Evolutionary conservation across 2,329 filamentous ascomycete genomes (phyloP).

Genomic region (Sarocladium oryzae): DNA sequence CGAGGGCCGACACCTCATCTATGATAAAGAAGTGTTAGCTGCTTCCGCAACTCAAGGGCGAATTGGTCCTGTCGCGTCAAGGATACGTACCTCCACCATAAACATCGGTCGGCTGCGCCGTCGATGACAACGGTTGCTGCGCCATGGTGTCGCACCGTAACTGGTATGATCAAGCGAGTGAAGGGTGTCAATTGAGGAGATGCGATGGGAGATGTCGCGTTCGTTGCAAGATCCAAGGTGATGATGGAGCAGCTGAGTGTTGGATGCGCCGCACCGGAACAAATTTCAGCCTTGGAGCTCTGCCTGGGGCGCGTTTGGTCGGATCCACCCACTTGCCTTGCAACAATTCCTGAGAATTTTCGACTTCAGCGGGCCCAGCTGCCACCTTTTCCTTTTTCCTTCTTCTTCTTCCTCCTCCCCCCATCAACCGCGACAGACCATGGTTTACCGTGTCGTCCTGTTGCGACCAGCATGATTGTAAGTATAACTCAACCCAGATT

Average conservation of each 20-base stretch:
- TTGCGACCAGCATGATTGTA: constrained; percentile 30
- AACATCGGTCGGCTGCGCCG: constrained; percentile 54
- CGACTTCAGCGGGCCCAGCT: no score
- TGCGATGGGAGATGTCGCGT: constrained; percentile 15
- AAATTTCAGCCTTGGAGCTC: constrained; percentile 24
- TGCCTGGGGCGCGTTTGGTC: not conserved
- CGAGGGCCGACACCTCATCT: constrained; percentile 97
- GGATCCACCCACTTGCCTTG: not conserved
- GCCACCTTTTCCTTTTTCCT: no score
- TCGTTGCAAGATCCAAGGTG: constrained; percentile 6
- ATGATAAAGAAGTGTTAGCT: constrained; percentile 16
- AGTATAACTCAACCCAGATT: constrained; percentile 17
- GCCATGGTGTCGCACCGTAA: constrained; percentile 35
- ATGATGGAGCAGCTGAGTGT: constrained; percentile 9
- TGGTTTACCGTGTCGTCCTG: not conserved
- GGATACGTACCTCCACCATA: constrained; percentile 52
- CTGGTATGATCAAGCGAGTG: not conserved
- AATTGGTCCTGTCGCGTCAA: constrained; percentile 3
- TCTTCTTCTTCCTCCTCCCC: not conserved
- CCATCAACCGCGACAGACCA: not conserved
- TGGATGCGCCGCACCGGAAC: constrained; percentile 21
- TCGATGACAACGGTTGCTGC: constrained; percentile 48
- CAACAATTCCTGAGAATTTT: not conserved
- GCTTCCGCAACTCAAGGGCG: not conserved
- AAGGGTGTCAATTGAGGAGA: not conserved